Evolutionary conservation across 2,329 filamentous ascomycete species (phyloP), one percentile per base, ranked within the genome.

Genomic region (Claviceps humidiphila): DNA sequence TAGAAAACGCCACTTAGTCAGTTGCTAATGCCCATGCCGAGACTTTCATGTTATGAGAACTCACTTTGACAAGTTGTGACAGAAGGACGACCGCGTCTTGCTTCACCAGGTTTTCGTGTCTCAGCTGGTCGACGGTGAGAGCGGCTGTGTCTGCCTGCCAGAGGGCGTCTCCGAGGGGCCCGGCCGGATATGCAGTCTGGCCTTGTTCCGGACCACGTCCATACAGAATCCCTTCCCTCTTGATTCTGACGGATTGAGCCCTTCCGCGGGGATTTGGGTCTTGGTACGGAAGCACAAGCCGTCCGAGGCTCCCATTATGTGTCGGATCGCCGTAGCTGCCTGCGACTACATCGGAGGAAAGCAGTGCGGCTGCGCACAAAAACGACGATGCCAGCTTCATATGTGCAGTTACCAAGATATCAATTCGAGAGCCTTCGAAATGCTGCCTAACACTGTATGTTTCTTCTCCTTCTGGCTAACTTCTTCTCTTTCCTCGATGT

Each of bases 141-240:
- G 39, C 14, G 5, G 40, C 51, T 5, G 30, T 17, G 16, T 52
- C 51, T 6, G 26, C 38, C 34, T 52, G 7, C 51, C 51, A 52
- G 20, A 52, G 39, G 1, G 34, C 5, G 34, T 52, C 47, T 24
- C 51, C 51, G 8, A 52, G 14, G 13, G 46, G 46, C 11, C 47
- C 51, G 2, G 51, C 30, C 4, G 47, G 51, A 26, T 44, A 52
- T n/a, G 46, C 45, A 7, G 51, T 52, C 16, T 26, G 8, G 34
- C 41, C 45, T 14, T 49, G 47, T 34, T 52, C 51, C 11, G 51
- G 51, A 4, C 51, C 51, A 1, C 11, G 39, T 4, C 51, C 51
- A 13, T 52, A 52, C 22, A 45, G 22, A 24, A 52, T 37, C 6
- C 46, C 51, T 47, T 52, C 1, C n/a, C 30, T 17, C 22, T 49